A percentile compares a stretch with the other conserved stretches of the same genome.
These are phyloP conservation scores for Blastocladiella britannica DNA, from an alignment of 192 early-diverging fungal genomes.

Conservation along the genomic window DNA sequence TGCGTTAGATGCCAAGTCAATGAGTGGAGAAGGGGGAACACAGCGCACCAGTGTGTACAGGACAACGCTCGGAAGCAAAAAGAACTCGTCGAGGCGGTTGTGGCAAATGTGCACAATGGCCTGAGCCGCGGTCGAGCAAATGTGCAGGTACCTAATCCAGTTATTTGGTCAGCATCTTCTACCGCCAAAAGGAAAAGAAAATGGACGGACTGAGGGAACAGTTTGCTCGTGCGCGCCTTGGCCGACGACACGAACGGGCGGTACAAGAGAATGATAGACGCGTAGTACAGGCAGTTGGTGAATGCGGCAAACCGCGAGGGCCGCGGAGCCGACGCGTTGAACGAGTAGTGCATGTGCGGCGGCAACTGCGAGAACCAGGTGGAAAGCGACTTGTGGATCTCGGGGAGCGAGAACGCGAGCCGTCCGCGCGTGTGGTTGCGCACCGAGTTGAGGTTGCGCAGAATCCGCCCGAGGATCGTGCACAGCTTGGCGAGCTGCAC, in stretches of 20 bases:
- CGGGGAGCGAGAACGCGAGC: not conserved
- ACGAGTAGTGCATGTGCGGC: not conserved
- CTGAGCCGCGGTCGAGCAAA: not conserved
- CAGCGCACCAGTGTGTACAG: too few relatives aligned
- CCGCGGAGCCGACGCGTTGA: not conserved
- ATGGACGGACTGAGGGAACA: not conserved
- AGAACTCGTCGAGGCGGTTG: not conserved
- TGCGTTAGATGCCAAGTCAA: too few relatives aligned
- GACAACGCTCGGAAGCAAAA: not conserved
- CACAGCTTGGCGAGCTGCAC: not conserved
- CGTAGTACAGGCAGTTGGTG: not conserved
- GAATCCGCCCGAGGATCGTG: not conserved
- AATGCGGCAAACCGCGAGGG: not conserved
- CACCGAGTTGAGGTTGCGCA: not conserved
- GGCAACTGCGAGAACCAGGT: not conserved
- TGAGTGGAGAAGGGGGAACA: too few relatives aligned
- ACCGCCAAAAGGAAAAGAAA: too few relatives aligned
- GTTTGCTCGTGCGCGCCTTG: not conserved
- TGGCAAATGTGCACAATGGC: not conserved
- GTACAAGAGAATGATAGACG: not conserved
- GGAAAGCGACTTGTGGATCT: not conserved
- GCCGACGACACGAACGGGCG: not conserved
- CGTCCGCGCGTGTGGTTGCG: not conserved
- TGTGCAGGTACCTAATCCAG: constrained; percentile 1
- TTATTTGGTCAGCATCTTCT: too few relatives aligned